A percentile compares a stretch with the other conserved stretches of the same genome.
These are phyloP conservation scores for Pestalotiopsis sp. DNA, from an alignment of 2,329 filamentous ascomycete species.

Conservation along the genomic window DNA sequence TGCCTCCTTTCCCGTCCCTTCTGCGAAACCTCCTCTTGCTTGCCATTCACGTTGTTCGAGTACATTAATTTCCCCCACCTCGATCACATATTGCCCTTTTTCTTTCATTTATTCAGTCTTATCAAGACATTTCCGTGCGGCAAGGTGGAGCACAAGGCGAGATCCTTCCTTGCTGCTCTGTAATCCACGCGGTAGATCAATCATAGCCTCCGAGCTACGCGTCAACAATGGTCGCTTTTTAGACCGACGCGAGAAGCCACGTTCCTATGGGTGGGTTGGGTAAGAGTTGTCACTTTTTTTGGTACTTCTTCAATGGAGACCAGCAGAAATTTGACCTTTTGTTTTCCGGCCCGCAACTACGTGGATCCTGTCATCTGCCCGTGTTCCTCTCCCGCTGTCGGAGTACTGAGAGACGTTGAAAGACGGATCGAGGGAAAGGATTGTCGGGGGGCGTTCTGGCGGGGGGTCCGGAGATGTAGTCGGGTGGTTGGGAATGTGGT, in stretches of 20 bases:
- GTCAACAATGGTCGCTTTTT: slow-evolving; percentile 12
- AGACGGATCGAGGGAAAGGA: not conserved
- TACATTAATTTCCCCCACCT: not conserved
- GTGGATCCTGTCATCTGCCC: slow-evolving; percentile 9
- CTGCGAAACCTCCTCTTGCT: not conserved
- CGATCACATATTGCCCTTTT: not conserved
- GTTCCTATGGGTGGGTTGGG: slow-evolving; percentile 13
- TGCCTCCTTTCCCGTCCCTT: not conserved
- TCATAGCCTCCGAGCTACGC: slow-evolving; percentile 13
- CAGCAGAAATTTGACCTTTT: slow-evolving; percentile 13
- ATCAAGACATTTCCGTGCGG: slow-evolving; percentile 56
- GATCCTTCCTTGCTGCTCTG: slow-evolving; percentile 74
- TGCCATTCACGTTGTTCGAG: not conserved
- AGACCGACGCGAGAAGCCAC: slow-evolving; percentile 12
- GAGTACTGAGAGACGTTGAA: not conserved
- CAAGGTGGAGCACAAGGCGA: slow-evolving; percentile 78
- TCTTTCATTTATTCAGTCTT: not conserved
- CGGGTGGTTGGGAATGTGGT: slow-evolving; percentile 13
- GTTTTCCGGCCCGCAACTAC: slow-evolving; percentile 8
- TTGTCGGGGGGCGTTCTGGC: not conserved
- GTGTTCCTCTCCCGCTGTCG: not conserved
- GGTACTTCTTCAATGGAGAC: not conserved
- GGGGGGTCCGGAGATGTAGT: slow-evolving; percentile 4
- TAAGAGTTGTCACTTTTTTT: slow-evolving; percentile 9
- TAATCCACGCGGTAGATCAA: slow-evolving; percentile 75